phyloP scores from a whole-genome alignment of 805 yeast species.

The Yamadazyma nakazawae region DNA sequence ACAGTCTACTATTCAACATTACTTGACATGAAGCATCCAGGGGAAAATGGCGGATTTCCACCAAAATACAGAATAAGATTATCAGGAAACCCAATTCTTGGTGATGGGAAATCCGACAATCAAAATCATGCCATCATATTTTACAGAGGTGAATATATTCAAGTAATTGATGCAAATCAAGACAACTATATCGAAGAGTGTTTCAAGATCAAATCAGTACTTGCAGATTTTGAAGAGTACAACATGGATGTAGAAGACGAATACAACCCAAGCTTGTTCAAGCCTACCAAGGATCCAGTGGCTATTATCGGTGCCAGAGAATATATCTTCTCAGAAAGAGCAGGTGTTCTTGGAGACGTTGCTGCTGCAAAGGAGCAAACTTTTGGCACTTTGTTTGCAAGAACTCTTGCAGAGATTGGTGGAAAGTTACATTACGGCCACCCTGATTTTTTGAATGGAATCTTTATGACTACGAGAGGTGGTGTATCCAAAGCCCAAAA shows the following conservation, averaged over 20 bases:
- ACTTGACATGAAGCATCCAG: conserved; percentile 33
- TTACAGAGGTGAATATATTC: conserved; percentile 91
- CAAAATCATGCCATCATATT: conserved; percentile 86
- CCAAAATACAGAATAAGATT: conserved; percentile 58
- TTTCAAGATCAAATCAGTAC: conserved; percentile 78
- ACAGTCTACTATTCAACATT: conserved; percentile 61
- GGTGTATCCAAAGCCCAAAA: conserved; percentile 94
- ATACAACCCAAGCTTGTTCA: conserved; percentile 51
- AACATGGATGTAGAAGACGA: conserved; percentile 48
- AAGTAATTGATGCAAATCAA: conserved; percentile 94
- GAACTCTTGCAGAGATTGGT: conserved; percentile 90
- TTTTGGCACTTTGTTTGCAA: conserved; percentile 91
- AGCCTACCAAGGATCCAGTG: conserved; percentile 38
- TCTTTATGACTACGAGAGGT: conserved; percentile 92
- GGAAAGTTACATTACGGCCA: conserved; percentile 95
- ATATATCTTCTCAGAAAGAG: conserved; percentile 87
- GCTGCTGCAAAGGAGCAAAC: conserved; percentile 98
- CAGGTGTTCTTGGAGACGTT: conserved; percentile 90
- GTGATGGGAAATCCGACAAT: conserved; percentile 96
- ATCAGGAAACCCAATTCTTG: conserved; percentile 92
- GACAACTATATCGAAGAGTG: conserved; percentile 95
- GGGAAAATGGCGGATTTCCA: conserved; percentile 48
- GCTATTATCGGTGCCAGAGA: conserved; percentile 96
- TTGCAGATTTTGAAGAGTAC: conserved; percentile 89
- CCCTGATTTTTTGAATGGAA: conserved; percentile 89